Conservation (phyloP, 331 rosid genomes). For the Ulmus americana region DNA sequence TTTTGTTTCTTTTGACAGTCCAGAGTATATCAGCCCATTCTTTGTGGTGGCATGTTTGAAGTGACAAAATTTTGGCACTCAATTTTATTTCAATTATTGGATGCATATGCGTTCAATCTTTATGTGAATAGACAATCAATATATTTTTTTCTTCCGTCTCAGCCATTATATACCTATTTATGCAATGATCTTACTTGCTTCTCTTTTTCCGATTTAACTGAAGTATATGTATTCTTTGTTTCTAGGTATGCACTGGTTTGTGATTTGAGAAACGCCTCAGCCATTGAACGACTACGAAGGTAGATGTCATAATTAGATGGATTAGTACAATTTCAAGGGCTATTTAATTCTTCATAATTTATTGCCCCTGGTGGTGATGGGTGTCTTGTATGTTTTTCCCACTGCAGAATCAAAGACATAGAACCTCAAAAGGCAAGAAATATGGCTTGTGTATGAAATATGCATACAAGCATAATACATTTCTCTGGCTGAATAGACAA, state of each 20-base stretch:
- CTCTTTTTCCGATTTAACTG: background rate
- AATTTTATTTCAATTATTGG: background rate
- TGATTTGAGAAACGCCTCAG: constrained; percentile 68
- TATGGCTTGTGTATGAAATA: constrained; percentile 3
- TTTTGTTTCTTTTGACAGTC: no score
- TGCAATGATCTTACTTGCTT: background rate
- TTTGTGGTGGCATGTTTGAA: no score
- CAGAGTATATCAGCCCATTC: no score
- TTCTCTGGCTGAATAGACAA: background rate
- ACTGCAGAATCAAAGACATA: constrained; percentile 85
- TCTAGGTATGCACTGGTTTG: constrained; percentile 79
- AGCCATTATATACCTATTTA: background rate
- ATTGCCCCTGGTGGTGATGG: constrained; percentile 22
- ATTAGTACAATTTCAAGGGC: background rate
- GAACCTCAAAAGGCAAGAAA: constrained; percentile 66
- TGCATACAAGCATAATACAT: background rate
- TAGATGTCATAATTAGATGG: constrained; percentile 13
- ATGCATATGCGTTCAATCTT: background rate
- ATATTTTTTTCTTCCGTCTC: background rate
- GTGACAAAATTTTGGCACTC: no score
- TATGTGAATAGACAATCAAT: background rate
- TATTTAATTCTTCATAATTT: constrained; percentile 6
- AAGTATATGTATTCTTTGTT: constrained; percentile 5
- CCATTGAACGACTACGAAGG: constrained; percentile 93
- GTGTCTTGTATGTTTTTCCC: constrained; percentile 22